Conservation (phyloP, 768 basidiomycete genomes). For the Dendrothele bispora region DNA sequence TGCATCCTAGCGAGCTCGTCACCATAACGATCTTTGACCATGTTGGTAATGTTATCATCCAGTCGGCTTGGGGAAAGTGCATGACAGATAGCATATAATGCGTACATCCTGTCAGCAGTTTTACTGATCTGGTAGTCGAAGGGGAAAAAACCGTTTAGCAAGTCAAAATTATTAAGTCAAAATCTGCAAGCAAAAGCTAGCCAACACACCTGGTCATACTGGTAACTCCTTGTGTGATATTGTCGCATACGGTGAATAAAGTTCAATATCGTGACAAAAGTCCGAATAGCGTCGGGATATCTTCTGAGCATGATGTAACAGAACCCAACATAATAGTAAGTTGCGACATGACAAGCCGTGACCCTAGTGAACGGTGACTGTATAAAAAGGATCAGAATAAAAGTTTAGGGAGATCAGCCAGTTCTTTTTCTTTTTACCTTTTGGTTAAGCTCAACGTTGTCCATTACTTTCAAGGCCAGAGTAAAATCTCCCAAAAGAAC, state of each 20-base stretch:
- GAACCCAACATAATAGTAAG: conserved; percentile 95
- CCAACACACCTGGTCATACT: conserved; percentile 82
- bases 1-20: conserved; percentile 88
- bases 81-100: conserved; percentile 90
- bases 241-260: conserved; percentile 96
- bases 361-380: conserved; percentile 89
- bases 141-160: too few relatives aligned
- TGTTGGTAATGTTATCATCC: conserved; percentile 93
- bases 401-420: background rate
- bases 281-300: conserved; percentile 93
- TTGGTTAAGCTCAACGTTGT: conserved; percentile 89
- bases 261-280: conserved; percentile 90
- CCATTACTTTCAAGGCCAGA: conserved; percentile 92
- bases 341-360: conserved; percentile 94
- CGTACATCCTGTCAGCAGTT: conserved; percentile 97
- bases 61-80: conserved; percentile 89
- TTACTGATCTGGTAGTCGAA: conserved; percentile 80
- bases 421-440: conserved; percentile 50
- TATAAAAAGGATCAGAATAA: background rate
- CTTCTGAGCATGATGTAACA: conserved; percentile 95
- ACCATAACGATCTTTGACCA: conserved; percentile 90
- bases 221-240: conserved; percentile 94
- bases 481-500: conserved; percentile 95
- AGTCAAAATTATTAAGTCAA: background rate
- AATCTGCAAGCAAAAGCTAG: background rate